Evolutionary conservation across 2,329 filamentous ascomycete genomes (phyloP).

Genomic region (Aureobasidium sp.): DNA sequence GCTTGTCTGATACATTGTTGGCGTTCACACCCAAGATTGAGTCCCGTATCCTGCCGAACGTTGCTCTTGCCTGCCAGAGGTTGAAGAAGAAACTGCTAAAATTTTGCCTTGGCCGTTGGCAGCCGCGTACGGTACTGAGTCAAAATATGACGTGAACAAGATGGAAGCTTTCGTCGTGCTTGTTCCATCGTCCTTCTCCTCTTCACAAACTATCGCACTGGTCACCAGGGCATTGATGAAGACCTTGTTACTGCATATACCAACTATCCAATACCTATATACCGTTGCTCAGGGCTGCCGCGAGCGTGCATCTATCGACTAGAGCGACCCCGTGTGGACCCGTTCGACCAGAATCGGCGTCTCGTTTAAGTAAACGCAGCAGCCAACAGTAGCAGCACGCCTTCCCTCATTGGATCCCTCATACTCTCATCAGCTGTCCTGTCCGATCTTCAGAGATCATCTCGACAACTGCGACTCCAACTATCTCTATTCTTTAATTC

Average conservation of each 20-base stretch:
- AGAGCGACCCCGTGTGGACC: neutral
- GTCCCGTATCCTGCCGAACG: conserved; percentile 2
- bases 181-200: neutral
- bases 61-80: neutral
- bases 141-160: conserved; percentile 9
- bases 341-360: neutral
- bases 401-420: neutral
- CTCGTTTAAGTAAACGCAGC: neutral
- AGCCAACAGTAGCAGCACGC: neutral
- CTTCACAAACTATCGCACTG: neutral
- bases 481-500: neutral
- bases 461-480: neutral
- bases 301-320: neutral
- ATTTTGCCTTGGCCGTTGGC: conserved; percentile 8
- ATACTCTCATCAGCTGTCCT: neutral
- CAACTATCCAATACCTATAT: neutral
- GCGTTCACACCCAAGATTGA: neutral
- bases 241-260: neutral
- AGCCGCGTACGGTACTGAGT: conserved; percentile 1
- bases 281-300: neutral
- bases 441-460: neutral
- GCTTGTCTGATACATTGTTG: conserved; percentile 11
- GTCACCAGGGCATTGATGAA: neutral
- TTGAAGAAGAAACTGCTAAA: conserved; percentile 12
- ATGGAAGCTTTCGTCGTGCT: neutral